Evolutionary conservation across 176 grass and related monocot genomes (phyloP).

Genomic region (Musa troglodytarum): DNA sequence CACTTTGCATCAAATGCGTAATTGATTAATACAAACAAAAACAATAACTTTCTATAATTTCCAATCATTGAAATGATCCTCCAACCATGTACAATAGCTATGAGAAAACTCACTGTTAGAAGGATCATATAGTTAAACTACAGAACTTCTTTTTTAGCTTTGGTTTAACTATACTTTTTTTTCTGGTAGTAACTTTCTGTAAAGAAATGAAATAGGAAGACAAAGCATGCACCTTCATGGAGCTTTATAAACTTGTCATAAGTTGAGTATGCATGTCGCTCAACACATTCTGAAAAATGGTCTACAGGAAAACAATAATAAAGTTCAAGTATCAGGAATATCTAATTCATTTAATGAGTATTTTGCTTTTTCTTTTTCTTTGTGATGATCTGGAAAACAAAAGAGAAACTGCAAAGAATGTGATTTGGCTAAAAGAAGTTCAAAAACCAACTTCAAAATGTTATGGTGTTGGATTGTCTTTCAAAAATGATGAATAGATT

Average conservation of each 20-base stretch:
- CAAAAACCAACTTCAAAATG: too few relatives aligned
- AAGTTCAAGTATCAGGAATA: not conserved
- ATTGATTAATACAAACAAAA: too few relatives aligned
- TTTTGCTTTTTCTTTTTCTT: not conserved
- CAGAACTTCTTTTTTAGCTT: not conserved
- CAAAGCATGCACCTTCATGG: constrained; percentile 36
- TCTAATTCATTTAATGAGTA: not conserved
- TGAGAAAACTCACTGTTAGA: not conserved
- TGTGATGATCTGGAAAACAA: not conserved
- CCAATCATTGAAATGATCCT: too few relatives aligned
- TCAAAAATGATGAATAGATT: too few relatives aligned
- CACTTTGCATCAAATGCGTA: too few relatives aligned
- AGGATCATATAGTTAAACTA: not conserved
- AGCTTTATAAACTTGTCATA: constrained; percentile 94
- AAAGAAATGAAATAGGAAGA: not conserved
- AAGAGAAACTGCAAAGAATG: not conserved
- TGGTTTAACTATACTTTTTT: not conserved
- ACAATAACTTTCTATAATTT: too few relatives aligned
- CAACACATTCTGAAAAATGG: constrained; percentile 97
- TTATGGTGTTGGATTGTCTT: too few relatives aligned
- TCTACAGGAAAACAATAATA: constrained; percentile 43
- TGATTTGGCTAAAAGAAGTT: not conserved
- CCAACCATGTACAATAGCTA: too few relatives aligned
- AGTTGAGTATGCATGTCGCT: constrained; percentile 89
- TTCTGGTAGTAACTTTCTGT: not conserved